phyloP scores from a whole-genome alignment of 2,329 filamentous ascomycete genomes.

The Aureobasidium sp. region DNA sequence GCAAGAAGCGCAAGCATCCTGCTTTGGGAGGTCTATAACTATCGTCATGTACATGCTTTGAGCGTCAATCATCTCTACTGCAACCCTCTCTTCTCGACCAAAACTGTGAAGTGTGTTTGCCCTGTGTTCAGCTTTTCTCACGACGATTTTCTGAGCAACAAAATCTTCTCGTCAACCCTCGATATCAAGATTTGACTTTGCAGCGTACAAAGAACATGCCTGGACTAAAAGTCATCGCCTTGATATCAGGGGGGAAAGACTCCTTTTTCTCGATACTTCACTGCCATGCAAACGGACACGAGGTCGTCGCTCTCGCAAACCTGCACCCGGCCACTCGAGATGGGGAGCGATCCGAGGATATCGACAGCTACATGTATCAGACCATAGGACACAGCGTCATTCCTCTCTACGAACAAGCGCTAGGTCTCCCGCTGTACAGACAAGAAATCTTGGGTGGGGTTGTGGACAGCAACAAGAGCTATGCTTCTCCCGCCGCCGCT shows the following conservation, averaged over 20 bases:
- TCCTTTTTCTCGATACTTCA: conserved; percentile 90
- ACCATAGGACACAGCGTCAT: conserved; percentile 86
- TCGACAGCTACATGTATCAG: conserved; percentile 99
- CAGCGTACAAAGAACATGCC: conserved; percentile 18
- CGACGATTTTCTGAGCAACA: background rate
- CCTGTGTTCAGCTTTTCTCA: too few species aligned
- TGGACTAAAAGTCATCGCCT: conserved; percentile 66
- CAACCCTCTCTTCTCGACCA: background rate
- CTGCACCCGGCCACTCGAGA: conserved; percentile 53
- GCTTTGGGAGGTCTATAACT: background rate
- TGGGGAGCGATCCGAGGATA: conserved; percentile 49
- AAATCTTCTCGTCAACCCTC: background rate
- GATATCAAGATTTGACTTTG: background rate
- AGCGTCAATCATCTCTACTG: background rate
- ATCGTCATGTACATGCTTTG: background rate
- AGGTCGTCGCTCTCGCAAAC: conserved; percentile 81
- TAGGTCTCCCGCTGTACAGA: conserved; percentile 77
- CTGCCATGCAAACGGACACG: conserved; percentile 77
- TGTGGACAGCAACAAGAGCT: conserved; percentile 63
- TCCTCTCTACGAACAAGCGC: conserved; percentile 71
- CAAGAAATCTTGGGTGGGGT: conserved; percentile 65
- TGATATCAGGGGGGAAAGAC: conserved; percentile 95
- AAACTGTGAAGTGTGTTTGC: background rate
- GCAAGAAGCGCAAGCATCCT: background rate
- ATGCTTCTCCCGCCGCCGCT: conserved; percentile 32